Evolutionary conservation across 495 filamentous ascomycete genomes (phyloP).

Genomic region (Articulospora tetracladia): DNA sequence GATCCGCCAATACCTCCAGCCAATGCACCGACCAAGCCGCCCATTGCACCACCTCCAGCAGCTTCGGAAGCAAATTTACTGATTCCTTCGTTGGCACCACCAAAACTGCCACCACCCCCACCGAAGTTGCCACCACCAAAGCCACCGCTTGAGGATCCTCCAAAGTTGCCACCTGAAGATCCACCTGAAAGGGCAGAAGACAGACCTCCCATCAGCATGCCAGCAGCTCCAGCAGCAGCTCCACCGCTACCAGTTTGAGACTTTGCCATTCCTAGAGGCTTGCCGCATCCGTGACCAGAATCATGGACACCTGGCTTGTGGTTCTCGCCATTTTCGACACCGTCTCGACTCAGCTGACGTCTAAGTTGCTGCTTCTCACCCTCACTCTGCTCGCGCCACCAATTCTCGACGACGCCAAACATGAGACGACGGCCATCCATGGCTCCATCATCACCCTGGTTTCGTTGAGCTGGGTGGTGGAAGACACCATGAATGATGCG

Average conservation of each 20-base stretch:
- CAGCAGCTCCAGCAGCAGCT: neutral
- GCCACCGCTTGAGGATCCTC: neutral
- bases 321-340: slow-evolving; percentile 70
- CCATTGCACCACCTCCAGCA: slow-evolving; percentile 33
- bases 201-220: slow-evolving; percentile 10
- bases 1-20: slow-evolving; percentile 44
- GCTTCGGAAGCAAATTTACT: slow-evolving; percentile 40
- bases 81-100: slow-evolving; percentile 18
- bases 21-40: slow-evolving; percentile 48
- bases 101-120: neutral
- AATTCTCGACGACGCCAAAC: slow-evolving; percentile 72
- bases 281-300: slow-evolving; percentile 79
- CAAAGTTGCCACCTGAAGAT: slow-evolving; percentile 6
- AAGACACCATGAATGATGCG: slow-evolving; percentile 79
- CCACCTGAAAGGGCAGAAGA: slow-evolving; percentile 1
- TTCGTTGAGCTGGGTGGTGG: slow-evolving; percentile 77
- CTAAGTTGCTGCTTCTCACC: slow-evolving; percentile 58
- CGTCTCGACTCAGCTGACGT: slow-evolving; percentile 67
- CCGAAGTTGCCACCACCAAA: neutral
- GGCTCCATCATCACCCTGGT: slow-evolving; percentile 68
- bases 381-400: slow-evolving; percentile 71
- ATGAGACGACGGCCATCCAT: slow-evolving; percentile 68
- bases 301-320: slow-evolving; percentile 84
- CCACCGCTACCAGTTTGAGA: neutral
- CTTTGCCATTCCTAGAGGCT: slow-evolving; percentile 52